These are phyloP conservation scores for Phylloporus scabripes DNA, from an alignment of 768 basidiomycete species.

Conservation along the genomic window DNA sequence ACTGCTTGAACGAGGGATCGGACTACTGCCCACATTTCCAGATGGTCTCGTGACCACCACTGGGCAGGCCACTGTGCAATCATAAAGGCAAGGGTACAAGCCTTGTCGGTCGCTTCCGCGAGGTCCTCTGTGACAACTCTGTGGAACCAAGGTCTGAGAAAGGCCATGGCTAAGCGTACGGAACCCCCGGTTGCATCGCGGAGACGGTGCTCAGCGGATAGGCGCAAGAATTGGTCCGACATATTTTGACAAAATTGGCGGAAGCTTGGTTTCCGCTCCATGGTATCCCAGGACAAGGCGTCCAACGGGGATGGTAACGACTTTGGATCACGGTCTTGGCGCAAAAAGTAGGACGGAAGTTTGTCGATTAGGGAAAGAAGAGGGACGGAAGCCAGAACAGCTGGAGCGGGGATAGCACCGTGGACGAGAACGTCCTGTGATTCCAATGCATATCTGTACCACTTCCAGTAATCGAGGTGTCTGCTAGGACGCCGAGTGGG, in stretches of 20 bases:
- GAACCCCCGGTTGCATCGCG: slow-evolving; percentile 64
- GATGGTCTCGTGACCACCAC: slow-evolving; percentile 62
- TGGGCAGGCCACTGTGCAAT: slow-evolving; percentile 65
- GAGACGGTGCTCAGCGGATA: slow-evolving; percentile 50
- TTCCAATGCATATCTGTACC: slow-evolving; percentile 70
- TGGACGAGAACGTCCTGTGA: slow-evolving; percentile 72
- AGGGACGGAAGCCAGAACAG: slow-evolving; percentile 66
- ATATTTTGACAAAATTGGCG: slow-evolving; percentile 68
- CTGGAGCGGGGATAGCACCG: slow-evolving; percentile 58
- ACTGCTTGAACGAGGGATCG: slow-evolving; percentile 54
- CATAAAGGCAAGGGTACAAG: slow-evolving; percentile 40
- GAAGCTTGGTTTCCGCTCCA: slow-evolving; percentile 54
- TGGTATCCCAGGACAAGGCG: slow-evolving; percentile 50
- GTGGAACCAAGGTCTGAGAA: slow-evolving; percentile 70
- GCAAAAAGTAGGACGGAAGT: slow-evolving; percentile 66
- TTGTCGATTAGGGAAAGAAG: slow-evolving; percentile 58
- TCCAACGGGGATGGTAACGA: slow-evolving; percentile 30
- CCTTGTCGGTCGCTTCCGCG: slow-evolving; percentile 33
- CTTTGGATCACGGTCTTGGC: slow-evolving; percentile 31
- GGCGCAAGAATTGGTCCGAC: slow-evolving; percentile 54
- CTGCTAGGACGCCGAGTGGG: slow-evolving; percentile 36
- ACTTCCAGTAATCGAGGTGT: slow-evolving; percentile 63
- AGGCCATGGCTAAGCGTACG: slow-evolving; percentile 59
- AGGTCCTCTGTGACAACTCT: slow-evolving; percentile 38
- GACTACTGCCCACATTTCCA: slow-evolving; percentile 56